Conservation (phyloP, 805 yeast genomes). For the Saturnispora silvae region DNA sequence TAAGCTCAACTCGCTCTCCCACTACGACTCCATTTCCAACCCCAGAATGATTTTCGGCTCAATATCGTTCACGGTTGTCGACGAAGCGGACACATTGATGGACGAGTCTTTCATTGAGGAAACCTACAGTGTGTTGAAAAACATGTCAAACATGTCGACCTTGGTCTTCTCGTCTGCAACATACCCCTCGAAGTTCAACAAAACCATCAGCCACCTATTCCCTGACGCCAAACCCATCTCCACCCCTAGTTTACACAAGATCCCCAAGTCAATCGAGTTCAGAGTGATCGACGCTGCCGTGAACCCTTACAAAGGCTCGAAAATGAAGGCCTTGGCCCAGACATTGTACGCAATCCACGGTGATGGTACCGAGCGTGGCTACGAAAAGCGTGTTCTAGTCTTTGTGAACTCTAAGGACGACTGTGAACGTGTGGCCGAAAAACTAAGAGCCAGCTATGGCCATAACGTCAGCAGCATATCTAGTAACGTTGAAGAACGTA, state of each 20-base stretch:
- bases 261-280: conserved; percentile 69
- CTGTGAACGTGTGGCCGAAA: conserved; percentile 47
- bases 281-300: conserved; percentile 65
- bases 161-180: conserved; percentile 84
- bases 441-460: conserved; percentile 37
- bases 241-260: conserved; percentile 73
- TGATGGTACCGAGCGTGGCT: conserved; percentile 72
- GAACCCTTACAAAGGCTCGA: conserved; percentile 77
- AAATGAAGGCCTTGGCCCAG: conserved; percentile 77
- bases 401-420: conserved; percentile 71
- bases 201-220: conserved; percentile 46
- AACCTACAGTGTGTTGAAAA: conserved; percentile 44
- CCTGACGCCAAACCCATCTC: conserved; percentile 59
- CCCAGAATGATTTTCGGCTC: conserved; percentile 30
- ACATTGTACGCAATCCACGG: conserved; percentile 74
- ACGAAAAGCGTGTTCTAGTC: conserved; percentile 68
- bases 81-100: conserved; percentile 90
- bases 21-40: conserved; percentile 23
- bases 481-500: conserved; percentile 56
- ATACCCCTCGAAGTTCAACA: conserved; percentile 67
- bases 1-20: conserved; percentile 35
- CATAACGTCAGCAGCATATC: conserved; percentile 58
- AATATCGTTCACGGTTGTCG: conserved; percentile 60
- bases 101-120: conserved; percentile 67
- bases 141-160: conserved; percentile 43